These are phyloP conservation scores for Arxiozyma heterogenica DNA, from an alignment of 1,139 yeast species.

Conservation along the genomic window DNA sequence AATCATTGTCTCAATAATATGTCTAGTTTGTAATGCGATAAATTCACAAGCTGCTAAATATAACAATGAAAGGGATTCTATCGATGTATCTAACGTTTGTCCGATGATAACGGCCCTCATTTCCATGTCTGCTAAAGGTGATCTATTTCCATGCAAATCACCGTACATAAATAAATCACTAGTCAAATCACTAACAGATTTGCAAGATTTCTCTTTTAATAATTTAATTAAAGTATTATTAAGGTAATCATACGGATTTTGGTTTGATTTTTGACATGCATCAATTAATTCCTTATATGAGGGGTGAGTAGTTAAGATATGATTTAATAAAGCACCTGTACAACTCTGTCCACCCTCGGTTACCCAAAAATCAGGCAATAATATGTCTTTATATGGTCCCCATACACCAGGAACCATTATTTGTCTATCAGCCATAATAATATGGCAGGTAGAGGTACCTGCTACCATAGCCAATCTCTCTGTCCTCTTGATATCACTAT, in stretches of 20 bases:
- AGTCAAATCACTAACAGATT: slow-evolving; percentile 73
- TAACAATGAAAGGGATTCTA: slow-evolving; percentile 74
- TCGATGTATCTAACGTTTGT: slow-evolving; percentile 78
- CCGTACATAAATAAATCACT: slow-evolving; percentile 87
- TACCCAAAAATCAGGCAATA: slow-evolving; percentile 83
- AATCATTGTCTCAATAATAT: slow-evolving; percentile 79
- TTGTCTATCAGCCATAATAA: slow-evolving; percentile 76
- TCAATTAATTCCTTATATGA: slow-evolving; percentile 65
- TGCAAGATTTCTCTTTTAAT: slow-evolving; percentile 45
- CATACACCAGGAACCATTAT: slow-evolving; percentile 93
- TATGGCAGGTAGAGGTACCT: slow-evolving; percentile 95
- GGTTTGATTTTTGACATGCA: slow-evolving; percentile 52
- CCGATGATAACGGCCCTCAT: slow-evolving; percentile 95
- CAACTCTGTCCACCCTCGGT: slow-evolving; percentile 99
- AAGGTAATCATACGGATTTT: slow-evolving; percentile 74
- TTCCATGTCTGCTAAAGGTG: slow-evolving; percentile 88
- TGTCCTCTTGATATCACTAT: slow-evolving; percentile 36
- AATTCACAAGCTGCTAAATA: slow-evolving; percentile 94
- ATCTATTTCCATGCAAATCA: slow-evolving; percentile 91
- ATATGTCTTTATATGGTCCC: slow-evolving; percentile 95
- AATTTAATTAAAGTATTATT: slow-evolving; percentile 65
- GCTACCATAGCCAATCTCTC: slow-evolving; percentile 96
- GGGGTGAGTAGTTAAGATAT: slow-evolving; percentile 84
- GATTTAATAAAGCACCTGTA: slow-evolving; percentile 89
- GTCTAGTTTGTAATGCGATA: slow-evolving; percentile 95